Conservation (phyloP, 2,329 filamentous ascomycete species). For the Fusarium graminum region DNA sequence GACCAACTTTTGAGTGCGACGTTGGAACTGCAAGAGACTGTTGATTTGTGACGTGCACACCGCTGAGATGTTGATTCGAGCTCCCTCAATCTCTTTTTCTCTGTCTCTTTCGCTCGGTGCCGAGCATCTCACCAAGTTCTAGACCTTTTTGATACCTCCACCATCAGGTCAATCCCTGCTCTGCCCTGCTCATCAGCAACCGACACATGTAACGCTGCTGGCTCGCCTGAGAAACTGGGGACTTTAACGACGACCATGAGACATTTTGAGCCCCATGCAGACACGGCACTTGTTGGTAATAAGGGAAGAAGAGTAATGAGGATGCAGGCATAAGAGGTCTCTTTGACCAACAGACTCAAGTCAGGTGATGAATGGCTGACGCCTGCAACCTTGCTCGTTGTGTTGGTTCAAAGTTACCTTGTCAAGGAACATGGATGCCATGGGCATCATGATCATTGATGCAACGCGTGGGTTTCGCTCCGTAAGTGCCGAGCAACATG, state of each 20-base stretch:
- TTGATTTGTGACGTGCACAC: conserved; percentile 20
- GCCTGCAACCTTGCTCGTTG: conserved; percentile 42
- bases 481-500: conserved; percentile 32
- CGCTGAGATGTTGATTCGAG: conserved; percentile 14
- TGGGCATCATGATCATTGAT: not conserved
- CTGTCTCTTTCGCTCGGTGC: conserved; percentile 2
- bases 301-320: not conserved
- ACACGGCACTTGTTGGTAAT: conserved; percentile 34
- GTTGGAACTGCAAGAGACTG: conserved; percentile 21
- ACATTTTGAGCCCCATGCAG: conserved; percentile 26
- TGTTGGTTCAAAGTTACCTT: conserved; percentile 4
- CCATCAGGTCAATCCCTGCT: conserved; percentile 9
- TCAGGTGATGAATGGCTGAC: conserved; percentile 47
- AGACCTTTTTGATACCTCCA: conserved; percentile 22
- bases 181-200: conserved; percentile 24
- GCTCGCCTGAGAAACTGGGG: conserved; percentile 36
- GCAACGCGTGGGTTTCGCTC: conserved; percentile 17
- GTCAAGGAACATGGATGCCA: conserved; percentile 1
- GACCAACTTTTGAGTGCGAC: conserved; percentile 20
- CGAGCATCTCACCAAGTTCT: conserved; percentile 22
- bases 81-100: not conserved
- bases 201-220: conserved; percentile 18
- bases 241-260: conserved; percentile 21
- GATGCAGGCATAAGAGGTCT: not conserved
- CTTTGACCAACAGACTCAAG: conserved; percentile 36